These are phyloP conservation scores for Fusarium denticulatum DNA, from an alignment of 2,329 filamentous ascomycete genomes.

Conservation along the genomic window DNA sequence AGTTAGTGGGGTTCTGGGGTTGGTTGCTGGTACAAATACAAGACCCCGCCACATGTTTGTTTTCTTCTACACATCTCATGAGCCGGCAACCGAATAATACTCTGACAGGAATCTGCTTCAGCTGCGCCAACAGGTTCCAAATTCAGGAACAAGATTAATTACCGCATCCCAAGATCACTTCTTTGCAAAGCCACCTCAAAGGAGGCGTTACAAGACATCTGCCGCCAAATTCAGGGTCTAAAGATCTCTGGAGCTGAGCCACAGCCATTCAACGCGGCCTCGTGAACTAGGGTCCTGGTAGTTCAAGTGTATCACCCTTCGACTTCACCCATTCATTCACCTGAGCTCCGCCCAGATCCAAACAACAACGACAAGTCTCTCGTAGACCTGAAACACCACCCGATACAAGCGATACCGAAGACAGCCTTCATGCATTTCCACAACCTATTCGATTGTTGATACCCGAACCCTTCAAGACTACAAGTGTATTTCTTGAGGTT, in stretches of 20 bases:
- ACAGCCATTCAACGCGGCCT: slow-evolving; percentile 40
- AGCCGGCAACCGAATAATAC: background rate
- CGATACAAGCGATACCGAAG: background rate
- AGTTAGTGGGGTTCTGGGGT: slow-evolving; percentile 27
- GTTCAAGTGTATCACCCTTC: slow-evolving; percentile 15
- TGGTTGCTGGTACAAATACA: slow-evolving; percentile 33
- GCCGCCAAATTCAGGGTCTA: slow-evolving; percentile 8
- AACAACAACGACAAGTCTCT: slow-evolving; percentile 1
- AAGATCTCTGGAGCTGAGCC: slow-evolving; percentile 38
- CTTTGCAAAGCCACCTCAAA: background rate
- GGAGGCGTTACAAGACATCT: background rate
- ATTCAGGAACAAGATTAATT: background rate
- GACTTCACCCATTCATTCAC: slow-evolving; percentile 33
- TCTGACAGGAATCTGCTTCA: background rate
- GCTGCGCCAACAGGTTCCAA: background rate
- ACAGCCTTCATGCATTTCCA: slow-evolving; percentile 12
- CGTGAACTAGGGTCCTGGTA: slow-evolving; percentile 22
- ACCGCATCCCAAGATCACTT: background rate
- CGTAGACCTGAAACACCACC: background rate
- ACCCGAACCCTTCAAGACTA: background rate
- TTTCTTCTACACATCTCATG: slow-evolving; percentile 23
- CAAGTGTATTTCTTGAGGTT: background rate
- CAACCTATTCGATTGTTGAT: background rate
- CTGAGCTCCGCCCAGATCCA: slow-evolving; percentile 3
- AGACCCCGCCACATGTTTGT: slow-evolving; percentile 40